Evolutionary conservation across 2,329 filamentous ascomycete species (phyloP).

Genomic region (Colletotrichum agaves): DNA sequence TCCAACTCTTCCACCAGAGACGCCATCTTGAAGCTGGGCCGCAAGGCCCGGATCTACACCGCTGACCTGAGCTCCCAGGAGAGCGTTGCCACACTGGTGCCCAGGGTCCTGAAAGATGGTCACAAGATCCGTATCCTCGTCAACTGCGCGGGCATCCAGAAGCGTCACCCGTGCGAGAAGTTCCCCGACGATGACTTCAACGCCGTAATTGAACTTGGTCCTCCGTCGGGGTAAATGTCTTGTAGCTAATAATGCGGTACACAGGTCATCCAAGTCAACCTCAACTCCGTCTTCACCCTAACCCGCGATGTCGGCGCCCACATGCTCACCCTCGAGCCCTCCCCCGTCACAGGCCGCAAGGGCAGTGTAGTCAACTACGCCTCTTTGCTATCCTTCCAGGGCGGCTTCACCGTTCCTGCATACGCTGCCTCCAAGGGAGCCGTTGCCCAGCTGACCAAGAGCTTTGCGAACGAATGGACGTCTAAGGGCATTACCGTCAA

Average conservation of each 20-base stretch:
- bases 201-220: conserved; percentile 55
- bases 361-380: conserved; percentile 88
- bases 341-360: conserved; percentile 61
- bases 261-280: conserved; percentile 85
- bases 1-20: conserved; percentile 64
- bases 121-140: conserved; percentile 80
- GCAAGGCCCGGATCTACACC: conserved; percentile 74
- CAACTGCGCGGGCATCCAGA: conserved; percentile 89
- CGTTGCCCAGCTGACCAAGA: conserved; percentile 86
- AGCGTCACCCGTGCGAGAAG: conserved; percentile 76
- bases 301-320: conserved; percentile 82
- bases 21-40: conserved; percentile 71
- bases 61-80: conserved; percentile 73
- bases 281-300: conserved; percentile 82
- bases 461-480: conserved; percentile 88
- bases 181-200: conserved; percentile 85
- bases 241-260: neutral
- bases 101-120: conserved; percentile 69
- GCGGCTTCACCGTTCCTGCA: conserved; percentile 87
- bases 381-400: conserved; percentile 84
- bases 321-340: conserved; percentile 71
- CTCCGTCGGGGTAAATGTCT: neutral
- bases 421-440: conserved; percentile 90
- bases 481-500: conserved; percentile 85
- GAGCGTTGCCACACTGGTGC: conserved; percentile 70